Percentiles rank a stretch among this genome's conserved stretches.
These are phyloP conservation scores for Trichosporon sp. DNA, from an alignment of 1,284 basidiomycete species.

Conservation along the genomic window DNA sequence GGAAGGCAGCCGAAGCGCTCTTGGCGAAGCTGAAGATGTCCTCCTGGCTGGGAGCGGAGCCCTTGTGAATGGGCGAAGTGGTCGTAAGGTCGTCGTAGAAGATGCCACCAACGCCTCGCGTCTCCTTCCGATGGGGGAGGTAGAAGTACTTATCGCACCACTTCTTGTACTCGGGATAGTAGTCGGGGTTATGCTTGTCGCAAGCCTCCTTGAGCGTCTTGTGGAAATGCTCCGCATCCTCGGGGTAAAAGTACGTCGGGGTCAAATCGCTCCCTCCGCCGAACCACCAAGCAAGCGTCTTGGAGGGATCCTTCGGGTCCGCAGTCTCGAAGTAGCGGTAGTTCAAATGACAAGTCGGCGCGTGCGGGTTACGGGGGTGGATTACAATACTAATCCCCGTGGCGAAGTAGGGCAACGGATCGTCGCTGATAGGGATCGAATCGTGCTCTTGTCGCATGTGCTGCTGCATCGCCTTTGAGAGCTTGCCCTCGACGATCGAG, in stretches of 20 bases:
- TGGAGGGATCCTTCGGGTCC: slow-evolving; percentile 51
- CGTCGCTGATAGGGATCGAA: slow-evolving; percentile 57
- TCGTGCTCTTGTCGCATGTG: slow-evolving; percentile 93
- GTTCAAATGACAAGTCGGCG: slow-evolving; percentile 92
- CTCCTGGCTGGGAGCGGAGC: slow-evolving; percentile 49
- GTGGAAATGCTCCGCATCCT: slow-evolving; percentile 87
- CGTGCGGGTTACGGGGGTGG: slow-evolving; percentile 86
- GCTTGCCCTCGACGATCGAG: slow-evolving; percentile 79
- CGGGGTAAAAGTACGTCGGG: slow-evolving; percentile 83
- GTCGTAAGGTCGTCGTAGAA: slow-evolving; percentile 85
- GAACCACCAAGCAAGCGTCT: slow-evolving; percentile 92
- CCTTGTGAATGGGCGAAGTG: slow-evolving; percentile 34
- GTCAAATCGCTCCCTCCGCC: slow-evolving; percentile 96
- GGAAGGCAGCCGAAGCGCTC: slow-evolving; percentile 66
- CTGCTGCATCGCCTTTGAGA: slow-evolving; percentile 80
- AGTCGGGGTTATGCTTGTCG: slow-evolving; percentile 61
- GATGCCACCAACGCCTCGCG: slow-evolving; percentile 86
- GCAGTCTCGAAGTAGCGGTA: slow-evolving; percentile 96
- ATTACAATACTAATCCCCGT: slow-evolving; percentile 87
- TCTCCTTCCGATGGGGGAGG: slow-evolving; percentile 85
- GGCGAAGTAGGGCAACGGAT: slow-evolving; percentile 82
- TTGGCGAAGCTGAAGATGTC: slow-evolving; percentile 68
- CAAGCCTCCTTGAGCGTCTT: slow-evolving; percentile 68
- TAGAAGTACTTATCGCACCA: slow-evolving; percentile 99
- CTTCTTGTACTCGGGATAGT: slow-evolving; percentile 79